These are phyloP conservation scores for Stentor coeruleus DNA, from an alignment of 73 alveolate species.

Conservation along the genomic window DNA sequence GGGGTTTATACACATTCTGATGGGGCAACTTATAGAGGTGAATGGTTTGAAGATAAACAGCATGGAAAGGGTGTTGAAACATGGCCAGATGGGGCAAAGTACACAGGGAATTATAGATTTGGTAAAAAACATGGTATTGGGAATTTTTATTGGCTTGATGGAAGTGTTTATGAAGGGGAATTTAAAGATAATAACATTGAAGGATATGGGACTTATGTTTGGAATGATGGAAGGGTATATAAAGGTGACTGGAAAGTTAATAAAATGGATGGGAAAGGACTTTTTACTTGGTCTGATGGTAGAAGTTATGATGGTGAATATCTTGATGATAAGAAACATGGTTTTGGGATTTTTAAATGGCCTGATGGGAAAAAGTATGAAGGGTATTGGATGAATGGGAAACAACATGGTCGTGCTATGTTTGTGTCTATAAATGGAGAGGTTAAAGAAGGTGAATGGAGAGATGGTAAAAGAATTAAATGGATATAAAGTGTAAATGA, in stretches of 20 bases:
- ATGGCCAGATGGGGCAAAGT: conserved; percentile 51
- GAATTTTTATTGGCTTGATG: conserved; percentile 35
- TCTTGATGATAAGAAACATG: conserved; percentile 49
- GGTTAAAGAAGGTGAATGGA: conserved; percentile 39
- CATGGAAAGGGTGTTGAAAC: conserved; percentile 37
- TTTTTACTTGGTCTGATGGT: conserved; percentile 56
- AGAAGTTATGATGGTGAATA: conserved; percentile 63
- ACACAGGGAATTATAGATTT: conserved; percentile 37
- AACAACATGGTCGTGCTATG: conserved; percentile 60
- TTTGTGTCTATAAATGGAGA: conserved; percentile 49
- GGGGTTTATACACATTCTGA: conserved; percentile 42
- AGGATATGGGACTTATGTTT: conserved; percentile 41
- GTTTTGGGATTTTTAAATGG: conserved; percentile 62
- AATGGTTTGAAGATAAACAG: conserved; percentile 33
- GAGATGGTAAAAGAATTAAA: conserved; percentile 28
- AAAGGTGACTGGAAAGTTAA: conserved; percentile 54
- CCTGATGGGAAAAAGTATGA: conserved; percentile 52
- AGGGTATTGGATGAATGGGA: conserved; percentile 65
- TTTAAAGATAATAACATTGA: conserved; percentile 33
- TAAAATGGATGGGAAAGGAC: conserved; percentile 56
- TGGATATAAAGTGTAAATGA: no score
- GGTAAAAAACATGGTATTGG: conserved; percentile 47
- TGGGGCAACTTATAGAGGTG: conserved; percentile 47
- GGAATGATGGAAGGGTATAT: conserved; percentile 54
- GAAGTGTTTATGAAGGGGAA: conserved; percentile 46